Evolutionary conservation across 2,329 filamentous ascomycete genomes (phyloP).

Genomic region (Periconia sp.): DNA sequence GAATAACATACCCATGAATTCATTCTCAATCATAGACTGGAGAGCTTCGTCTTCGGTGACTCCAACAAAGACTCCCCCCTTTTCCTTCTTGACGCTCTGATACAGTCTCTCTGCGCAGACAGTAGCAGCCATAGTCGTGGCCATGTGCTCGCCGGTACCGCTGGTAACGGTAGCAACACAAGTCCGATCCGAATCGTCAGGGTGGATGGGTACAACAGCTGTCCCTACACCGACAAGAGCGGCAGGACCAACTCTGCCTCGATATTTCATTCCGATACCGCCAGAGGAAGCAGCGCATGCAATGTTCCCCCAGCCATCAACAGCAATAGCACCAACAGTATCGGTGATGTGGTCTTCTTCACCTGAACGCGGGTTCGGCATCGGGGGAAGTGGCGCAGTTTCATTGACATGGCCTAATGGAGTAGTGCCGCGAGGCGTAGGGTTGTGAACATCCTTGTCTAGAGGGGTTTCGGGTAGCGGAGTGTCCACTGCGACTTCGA

Average conservation of each 20-base stretch:
- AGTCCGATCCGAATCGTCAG: slow-evolving; percentile 70
- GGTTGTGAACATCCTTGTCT: slow-evolving; percentile 8
- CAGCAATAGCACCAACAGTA: slow-evolving; percentile 93
- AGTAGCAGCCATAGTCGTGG: slow-evolving; percentile 88
- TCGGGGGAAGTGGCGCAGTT: slow-evolving; percentile 13
- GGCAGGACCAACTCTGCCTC: slow-evolving; percentile 87
- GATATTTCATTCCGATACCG: slow-evolving; percentile 98
- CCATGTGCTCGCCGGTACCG: slow-evolving; percentile 97
- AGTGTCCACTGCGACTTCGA: slow-evolving; percentile 7
- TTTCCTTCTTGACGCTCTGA: slow-evolving; percentile 66
- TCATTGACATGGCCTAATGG: slow-evolving; percentile 21
- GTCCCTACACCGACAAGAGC: slow-evolving; percentile 92
- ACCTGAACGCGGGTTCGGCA: slow-evolving; percentile 8
- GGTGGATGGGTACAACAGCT: slow-evolving; percentile 79
- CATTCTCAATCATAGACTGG: slow-evolving; percentile 77
- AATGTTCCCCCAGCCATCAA: slow-evolving; percentile 85
- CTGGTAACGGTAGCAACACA: slow-evolving; percentile 87
- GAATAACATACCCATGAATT: slow-evolving; percentile 76
- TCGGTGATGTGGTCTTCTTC: slow-evolving; percentile 76
- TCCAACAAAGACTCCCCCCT: slow-evolving; percentile 66
- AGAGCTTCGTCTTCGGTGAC: slow-evolving; percentile 81
- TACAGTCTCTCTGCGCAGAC: slow-evolving; percentile 87
- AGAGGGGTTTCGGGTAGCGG: slow-evolving; percentile 11
- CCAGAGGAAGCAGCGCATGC: slow-evolving; percentile 95
- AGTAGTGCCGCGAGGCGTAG: slow-evolving; percentile 14